Evolutionary conservation across 768 basidiomycete species (phyloP).

Genomic region (Neoboletus brunneissimus): DNA sequence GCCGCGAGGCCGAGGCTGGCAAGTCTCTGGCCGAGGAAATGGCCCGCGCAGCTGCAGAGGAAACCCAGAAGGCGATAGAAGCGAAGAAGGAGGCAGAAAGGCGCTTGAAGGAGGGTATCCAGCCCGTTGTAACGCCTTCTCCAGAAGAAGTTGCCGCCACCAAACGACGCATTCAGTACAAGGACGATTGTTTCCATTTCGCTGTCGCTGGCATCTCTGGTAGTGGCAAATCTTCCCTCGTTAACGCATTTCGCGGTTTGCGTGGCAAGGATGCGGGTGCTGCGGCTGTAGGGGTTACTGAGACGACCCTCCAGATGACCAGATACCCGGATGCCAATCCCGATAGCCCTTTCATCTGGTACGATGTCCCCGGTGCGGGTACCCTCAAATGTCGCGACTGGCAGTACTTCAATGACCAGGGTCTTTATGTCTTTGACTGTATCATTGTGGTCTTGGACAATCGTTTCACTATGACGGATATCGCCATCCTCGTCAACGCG

Average conservation of each 20-base stretch:
- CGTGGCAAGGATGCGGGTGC: slow-evolving; percentile 16
- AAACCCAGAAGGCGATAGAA: not conserved
- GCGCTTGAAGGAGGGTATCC: slow-evolving; percentile 24
- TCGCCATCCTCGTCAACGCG: slow-evolving; percentile 33
- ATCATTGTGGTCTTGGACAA: slow-evolving; percentile 34
- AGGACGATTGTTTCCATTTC: slow-evolving; percentile 30
- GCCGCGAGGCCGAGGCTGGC: too few species aligned
- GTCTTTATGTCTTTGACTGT: slow-evolving; percentile 37
- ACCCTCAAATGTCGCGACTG: slow-evolving; percentile 33
- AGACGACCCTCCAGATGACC: slow-evolving; percentile 28
- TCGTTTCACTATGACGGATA: slow-evolving; percentile 34
- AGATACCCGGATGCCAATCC: slow-evolving; percentile 27
- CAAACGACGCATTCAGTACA: slow-evolving; percentile 20
- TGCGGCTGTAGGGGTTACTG: slow-evolving; percentile 29
- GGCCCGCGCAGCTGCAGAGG: too few species aligned
- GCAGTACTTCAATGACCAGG: slow-evolving; percentile 37
- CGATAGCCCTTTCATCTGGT: slow-evolving; percentile 30
- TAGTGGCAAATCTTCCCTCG: slow-evolving; percentile 36
- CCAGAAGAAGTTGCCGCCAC: slow-evolving; percentile 15
- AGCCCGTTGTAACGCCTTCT: slow-evolving; percentile 24
- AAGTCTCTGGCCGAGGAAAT: too few species aligned
- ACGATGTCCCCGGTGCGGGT: slow-evolving; percentile 37
- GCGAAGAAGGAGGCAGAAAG: slow-evolving; percentile 18
- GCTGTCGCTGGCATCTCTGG: slow-evolving; percentile 35
- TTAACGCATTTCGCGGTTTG: slow-evolving; percentile 36